These are phyloP conservation scores for Pisolithus sp. DNA, from an alignment of 768 basidiomycete genomes.

Conservation along the genomic window DNA sequence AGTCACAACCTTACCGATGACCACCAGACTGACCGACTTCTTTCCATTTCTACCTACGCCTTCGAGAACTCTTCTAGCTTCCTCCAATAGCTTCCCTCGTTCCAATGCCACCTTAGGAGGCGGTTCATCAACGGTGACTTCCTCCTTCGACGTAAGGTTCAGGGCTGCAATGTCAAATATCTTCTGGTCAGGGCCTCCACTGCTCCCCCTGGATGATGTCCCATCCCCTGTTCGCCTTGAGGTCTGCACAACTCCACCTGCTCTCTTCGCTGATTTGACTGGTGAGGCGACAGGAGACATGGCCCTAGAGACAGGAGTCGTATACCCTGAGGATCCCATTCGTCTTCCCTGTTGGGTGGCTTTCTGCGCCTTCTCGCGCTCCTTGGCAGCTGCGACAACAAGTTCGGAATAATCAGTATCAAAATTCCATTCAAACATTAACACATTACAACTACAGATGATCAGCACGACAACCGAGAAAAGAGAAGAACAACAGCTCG, in stretches of 20 bases:
- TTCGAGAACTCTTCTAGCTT: slow-evolving; percentile 54
- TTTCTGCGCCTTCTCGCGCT: slow-evolving; percentile 72
- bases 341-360: slow-evolving; percentile 39
- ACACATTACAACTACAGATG: slow-evolving; percentile 27
- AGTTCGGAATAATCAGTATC: slow-evolving; percentile 35
- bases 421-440: slow-evolving; percentile 28
- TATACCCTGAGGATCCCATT: slow-evolving; percentile 33
- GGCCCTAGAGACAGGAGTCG: slow-evolving; percentile 37
- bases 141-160: slow-evolving; percentile 50
- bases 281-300: slow-evolving; percentile 34
- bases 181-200: slow-evolving; percentile 42
- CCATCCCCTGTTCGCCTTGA: slow-evolving; percentile 35
- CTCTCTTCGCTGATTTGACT: slow-evolving; percentile 35
- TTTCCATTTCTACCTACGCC: slow-evolving; percentile 46
- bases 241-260: slow-evolving; percentile 22
- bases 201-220: slow-evolving; percentile 33
- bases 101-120: slow-evolving; percentile 63
- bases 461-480: slow-evolving; percentile 9
- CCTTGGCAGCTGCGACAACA: slow-evolving; percentile 58
- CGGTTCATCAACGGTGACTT: slow-evolving; percentile 37
- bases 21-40: slow-evolving; percentile 78
- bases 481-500: slow-evolving; percentile 9
- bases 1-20: slow-evolving; percentile 61
- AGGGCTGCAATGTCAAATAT: slow-evolving; percentile 70
- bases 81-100: slow-evolving; percentile 77